These are phyloP conservation scores for Powellomyces hirtus DNA, from an alignment of 192 early-diverging fungal genomes.

Conservation along the genomic window DNA sequence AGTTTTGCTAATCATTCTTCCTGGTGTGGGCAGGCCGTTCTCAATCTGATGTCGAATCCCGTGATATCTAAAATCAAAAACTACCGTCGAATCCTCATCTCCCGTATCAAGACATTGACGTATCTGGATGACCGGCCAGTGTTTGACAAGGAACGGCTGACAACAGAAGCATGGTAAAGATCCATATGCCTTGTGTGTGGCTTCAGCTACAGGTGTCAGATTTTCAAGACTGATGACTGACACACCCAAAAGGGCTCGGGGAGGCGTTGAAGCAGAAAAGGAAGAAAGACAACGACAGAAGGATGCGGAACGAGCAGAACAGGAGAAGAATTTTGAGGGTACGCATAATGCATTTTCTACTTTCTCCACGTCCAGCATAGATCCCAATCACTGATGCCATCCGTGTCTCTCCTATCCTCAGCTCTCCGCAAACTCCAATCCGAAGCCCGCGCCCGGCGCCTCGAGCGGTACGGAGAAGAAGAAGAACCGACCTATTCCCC, in stretches of 20 bases:
- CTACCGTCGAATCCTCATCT: conserved; percentile 51
- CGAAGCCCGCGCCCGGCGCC: conserved; percentile 33
- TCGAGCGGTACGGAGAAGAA: conserved; percentile 39
- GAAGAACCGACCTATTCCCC: conserved; percentile 28
- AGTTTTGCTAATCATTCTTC: no score
- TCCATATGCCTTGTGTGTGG: neutral
- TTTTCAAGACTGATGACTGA: no score
- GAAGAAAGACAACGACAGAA: conserved; percentile 48
- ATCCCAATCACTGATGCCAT: neutral
- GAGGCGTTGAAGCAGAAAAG: conserved; percentile 31
- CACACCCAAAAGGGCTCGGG: conserved; percentile 29
- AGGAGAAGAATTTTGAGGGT: conserved; percentile 61
- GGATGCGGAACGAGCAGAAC: conserved; percentile 43
- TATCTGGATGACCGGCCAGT: conserved; percentile 63
- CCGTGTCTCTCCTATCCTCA: conserved; percentile 10
- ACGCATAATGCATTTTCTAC: neutral
- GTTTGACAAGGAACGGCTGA: conserved; percentile 57
- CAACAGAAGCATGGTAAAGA: conserved; percentile 53
- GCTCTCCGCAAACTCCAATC: conserved; percentile 45
- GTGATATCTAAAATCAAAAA: conserved; percentile 54
- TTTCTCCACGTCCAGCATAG: neutral
- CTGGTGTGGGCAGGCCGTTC: conserved; percentile 55
- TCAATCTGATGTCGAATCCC: conserved; percentile 60
- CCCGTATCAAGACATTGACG: conserved; percentile 39
- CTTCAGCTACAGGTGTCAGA: neutral